Evolutionary conservation across 164 flowering plant genomes (phyloP).

Genomic region (Umbellularia californica): DNA sequence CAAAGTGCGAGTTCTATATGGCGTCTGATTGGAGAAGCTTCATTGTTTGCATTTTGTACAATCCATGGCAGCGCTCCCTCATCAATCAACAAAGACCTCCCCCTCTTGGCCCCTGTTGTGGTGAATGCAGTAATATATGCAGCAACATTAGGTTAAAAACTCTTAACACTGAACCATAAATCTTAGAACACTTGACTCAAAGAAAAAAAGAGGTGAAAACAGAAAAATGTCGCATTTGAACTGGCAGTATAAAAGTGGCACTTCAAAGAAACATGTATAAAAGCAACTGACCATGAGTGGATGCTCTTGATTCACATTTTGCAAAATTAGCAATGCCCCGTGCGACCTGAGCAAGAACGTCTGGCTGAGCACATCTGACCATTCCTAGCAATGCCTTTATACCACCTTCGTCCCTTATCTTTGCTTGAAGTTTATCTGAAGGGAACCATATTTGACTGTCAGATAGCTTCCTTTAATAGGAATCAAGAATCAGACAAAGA

Average conservation of each 20-base stretch:
- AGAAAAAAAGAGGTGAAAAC: not conserved
- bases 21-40: conserved; percentile 78
- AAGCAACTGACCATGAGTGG: conserved; percentile 58
- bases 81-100: conserved; percentile 78
- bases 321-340: conserved; percentile 98
- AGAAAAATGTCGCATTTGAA: too few species aligned
- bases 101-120: conserved; percentile 54
- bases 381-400: conserved; percentile 87
- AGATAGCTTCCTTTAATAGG: not conserved
- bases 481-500: not conserved
- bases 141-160: too few species aligned
- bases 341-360: conserved; percentile 97
- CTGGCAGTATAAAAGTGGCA: too few species aligned
- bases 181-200: not conserved
- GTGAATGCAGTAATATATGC: not conserved
- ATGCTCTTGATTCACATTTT: conserved; percentile 92
- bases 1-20: conserved; percentile 97
- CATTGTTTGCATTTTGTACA: conserved; percentile 87
- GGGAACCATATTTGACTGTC: not conserved
- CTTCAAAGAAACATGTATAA: not conserved
- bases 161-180: not conserved
- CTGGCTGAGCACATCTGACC: conserved; percentile 87
- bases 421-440: conserved; percentile 73
- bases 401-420: conserved; percentile 87
- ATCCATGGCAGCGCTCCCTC: conserved; percentile 97